Base-by-base conservation (phyloP, 345 rosid species). In the Aquilaria yunnanensis region DNA sequence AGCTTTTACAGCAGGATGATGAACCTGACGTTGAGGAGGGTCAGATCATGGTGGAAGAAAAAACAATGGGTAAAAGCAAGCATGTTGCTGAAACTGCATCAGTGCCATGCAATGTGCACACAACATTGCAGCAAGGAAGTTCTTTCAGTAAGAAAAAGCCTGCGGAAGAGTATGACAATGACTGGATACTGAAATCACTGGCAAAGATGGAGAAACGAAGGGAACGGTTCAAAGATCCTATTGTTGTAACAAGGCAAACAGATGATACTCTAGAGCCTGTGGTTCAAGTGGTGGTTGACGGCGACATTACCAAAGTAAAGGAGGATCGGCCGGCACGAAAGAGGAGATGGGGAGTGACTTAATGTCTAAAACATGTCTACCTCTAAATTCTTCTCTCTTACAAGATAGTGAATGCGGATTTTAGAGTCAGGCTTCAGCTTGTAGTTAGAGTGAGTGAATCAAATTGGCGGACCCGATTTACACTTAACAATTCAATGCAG, bases 131-230 rank as follows among this genome's bases (percentile, higher is more conserved):
- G 6, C 7, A 49, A 16, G 63, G 43, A 60, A 61, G 62, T 69
- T 63, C 50, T 72, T 57, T 70, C 32, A 29, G 12, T 67, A 34
- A 37, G 58, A 64, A 41, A 52, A 56, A 67, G 32, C 43, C 23
- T 56, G 48, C 32, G 4, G 41, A 47, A 45, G 75, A 53, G 62
- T 70, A 72, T 57, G 83, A 80, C 43, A 67, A 76, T 1, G 68
- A 76, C 12, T 65, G 63, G 46, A 73, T 85, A 53, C 68, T 57
- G 60, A 86, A 75, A 48, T 75, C 81, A 9, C 14, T 87, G 33
- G 89, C 82, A 43, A 85, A 80, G 76, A 83, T 89, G 86, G 85
- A 83, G 71, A 86, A 74, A 72, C 72, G 88, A 54, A 77, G 83
- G 70, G 81, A 80, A 75, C 78, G 91, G 53, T 89, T 89, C 68